Percentiles rank a stretch among this genome's conserved stretches.
Conservation (phyloP, 1,284 basidiomycete genomes). For the Fomitopsis palustris region DNA sequence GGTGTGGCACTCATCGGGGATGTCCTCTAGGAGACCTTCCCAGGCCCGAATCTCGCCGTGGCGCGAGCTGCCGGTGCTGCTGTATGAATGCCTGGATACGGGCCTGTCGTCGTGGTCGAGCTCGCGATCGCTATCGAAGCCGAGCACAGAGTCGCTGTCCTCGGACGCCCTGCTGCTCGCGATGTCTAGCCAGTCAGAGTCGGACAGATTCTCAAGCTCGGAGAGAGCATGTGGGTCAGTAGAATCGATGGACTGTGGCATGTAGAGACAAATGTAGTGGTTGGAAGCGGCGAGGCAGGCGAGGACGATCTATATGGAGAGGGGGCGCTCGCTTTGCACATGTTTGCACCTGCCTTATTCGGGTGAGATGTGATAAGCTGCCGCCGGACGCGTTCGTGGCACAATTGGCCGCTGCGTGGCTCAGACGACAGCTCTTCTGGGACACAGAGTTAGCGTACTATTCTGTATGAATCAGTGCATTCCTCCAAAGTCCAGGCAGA, state of each 20-base stretch:
- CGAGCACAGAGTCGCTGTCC: constrained; percentile 58
- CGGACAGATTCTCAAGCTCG: constrained; percentile 64
- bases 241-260: constrained; percentile 31
- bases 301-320: constrained; percentile 17
- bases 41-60: constrained; percentile 67
- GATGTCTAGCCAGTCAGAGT: constrained; percentile 79
- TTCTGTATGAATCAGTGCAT: too few species aligned
- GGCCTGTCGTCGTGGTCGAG: constrained; percentile 41
- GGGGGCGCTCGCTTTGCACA: background rate
- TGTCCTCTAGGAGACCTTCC: constrained; percentile 68
- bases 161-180: constrained; percentile 63
- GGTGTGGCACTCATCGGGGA: constrained; percentile 38
- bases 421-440: background rate
- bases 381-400: background rate
- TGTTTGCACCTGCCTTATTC: constrained; percentile 1
- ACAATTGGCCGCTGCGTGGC: background rate
- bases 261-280: constrained; percentile 26
- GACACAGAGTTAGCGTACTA: background rate
- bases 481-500: background rate
- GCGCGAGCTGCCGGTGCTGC: constrained; percentile 61
- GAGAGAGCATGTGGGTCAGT: constrained; percentile 37
- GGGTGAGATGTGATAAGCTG: background rate
- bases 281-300: constrained; percentile 17
- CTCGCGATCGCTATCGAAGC: constrained; percentile 56
- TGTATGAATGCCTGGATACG: constrained; percentile 61